Percentiles rank a stretch among this genome's conserved stretches.
These are phyloP conservation scores for Phialophora expanda DNA, from an alignment of 2,329 filamentous ascomycete species.

Conservation along the genomic window DNA sequence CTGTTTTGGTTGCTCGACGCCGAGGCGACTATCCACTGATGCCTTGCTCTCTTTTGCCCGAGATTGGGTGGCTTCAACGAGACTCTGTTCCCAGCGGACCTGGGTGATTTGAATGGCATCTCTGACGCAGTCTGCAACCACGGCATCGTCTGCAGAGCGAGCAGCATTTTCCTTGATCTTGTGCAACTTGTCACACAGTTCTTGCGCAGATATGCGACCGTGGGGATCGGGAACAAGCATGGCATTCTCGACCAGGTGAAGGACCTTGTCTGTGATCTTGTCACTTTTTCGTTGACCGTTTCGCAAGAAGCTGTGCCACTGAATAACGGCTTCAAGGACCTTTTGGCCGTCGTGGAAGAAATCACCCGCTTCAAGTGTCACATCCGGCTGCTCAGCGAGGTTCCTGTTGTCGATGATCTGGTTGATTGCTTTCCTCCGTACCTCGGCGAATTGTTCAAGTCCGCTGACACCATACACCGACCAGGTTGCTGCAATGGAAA, in stretches of 20 bases:
- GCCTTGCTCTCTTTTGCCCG: not conserved
- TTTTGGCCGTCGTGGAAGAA: constrained; percentile 10
- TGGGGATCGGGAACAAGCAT: not conserved
- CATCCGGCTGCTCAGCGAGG: not conserved
- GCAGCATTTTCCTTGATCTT: not conserved
- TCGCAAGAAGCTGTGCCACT: constrained; percentile 5
- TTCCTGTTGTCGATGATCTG: not conserved
- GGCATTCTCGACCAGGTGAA: not conserved
- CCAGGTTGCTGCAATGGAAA: constrained; percentile 50
- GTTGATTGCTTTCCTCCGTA: constrained; percentile 34
- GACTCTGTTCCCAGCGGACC: not conserved
- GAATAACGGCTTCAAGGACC: not conserved
- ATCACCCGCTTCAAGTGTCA: not conserved
- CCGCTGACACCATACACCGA: constrained; percentile 46
- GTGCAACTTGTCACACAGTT: not conserved
- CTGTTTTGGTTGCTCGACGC: not conserved
- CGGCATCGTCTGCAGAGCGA: not conserved
- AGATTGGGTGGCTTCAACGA: not conserved
- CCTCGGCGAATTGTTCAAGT: constrained; percentile 39
- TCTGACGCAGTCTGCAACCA: not conserved
- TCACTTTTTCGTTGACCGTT: not conserved
- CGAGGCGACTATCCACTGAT: not conserved
- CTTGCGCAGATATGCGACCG: not conserved
- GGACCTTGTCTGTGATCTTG: constrained; percentile 2
- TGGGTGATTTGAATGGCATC: not conserved